Base-by-base conservation (phyloP, 2,329 filamentous ascomycete species). In the Fusarium praegraminearum region DNA sequence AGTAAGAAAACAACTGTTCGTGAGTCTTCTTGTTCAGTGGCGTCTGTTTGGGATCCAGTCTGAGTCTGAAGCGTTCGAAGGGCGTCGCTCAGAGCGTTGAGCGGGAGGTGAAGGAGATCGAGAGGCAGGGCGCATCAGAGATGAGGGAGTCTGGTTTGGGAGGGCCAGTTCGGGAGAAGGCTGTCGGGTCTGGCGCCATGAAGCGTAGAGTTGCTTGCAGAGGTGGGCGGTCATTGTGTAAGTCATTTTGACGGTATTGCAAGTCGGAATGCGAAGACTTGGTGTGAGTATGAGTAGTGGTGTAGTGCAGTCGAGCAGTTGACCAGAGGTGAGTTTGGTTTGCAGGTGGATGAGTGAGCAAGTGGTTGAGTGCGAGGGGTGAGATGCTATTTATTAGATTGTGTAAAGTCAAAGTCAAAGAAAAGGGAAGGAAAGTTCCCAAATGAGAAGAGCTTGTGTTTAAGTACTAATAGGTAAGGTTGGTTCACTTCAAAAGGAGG, bases 161-260 rank as follows among this genome's bases (percentile, higher is more conserved):
- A 75, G 69, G 60, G 65, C 58, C 46, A 77, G 65, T 16, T 81
- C 79, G 54, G 80, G 76, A 5, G 78, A 78, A 30, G 79, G 76
- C 68, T 84, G 81, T 69, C 82, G 82, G 46, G 82, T 78, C 74
- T 87, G 84, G 67, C 82, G 82, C 85, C 86, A 88, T n/a, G 86
- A 88, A 53, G 84, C 81, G 80, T 83, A 86, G 79, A 89, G 85
- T 73, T 88, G 82, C 78, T 86, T 87, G 84, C 85, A 86, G 77
- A 89, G 79, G 73, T 89, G 86, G 72, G 86, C 85, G 18, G 86
- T 87, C 83, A 89, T 87, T 69, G 86, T 88, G 80, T 88, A 86
- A 38, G 86, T 87, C 86, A 89, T 89, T 41, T 69, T 80, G 67
- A 51, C 41, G 43, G 59, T 54, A 5, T 54, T 61, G 32, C 7